Evolutionary conservation across 1,284 basidiomycete species (phyloP), one percentile per base, ranked within the genome.

Genomic region (Trametes polyzona): DNA sequence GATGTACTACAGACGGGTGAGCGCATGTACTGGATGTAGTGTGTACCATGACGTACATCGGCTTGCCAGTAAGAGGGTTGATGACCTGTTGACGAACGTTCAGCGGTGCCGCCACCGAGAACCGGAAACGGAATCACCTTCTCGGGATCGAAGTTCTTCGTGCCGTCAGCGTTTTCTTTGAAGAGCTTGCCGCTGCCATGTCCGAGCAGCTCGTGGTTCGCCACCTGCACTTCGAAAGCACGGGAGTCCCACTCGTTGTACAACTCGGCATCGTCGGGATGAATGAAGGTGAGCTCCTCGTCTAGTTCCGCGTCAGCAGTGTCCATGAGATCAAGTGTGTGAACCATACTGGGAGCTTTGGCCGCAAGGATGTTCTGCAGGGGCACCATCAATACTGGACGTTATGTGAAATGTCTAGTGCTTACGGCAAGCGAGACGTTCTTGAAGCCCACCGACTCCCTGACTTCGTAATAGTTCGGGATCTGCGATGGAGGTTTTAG

Each of bases 321-420:
- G 21, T 26, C 9, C 12, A 27, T n/a, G 12, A 14, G 7, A 11
- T 17, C 43, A 9, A 42, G 32, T 12, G 27, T 21, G 48, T 26
- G 17, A 24, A 36, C 52, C 82, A 69, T 70, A 87, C 89, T 84
- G 0, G 90, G 88, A n/a, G 88, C 84, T 73, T 93, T 93, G 9
- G 92, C 92, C 6, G 90, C 83, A 29, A 93, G 80, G 58, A 94
- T 87, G 70, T 93, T 93, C 82, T 89, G n/a, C n/a, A n/a, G n/a
- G n/a, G n/a, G n/a, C n/a, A n/a, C n/a, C n/a, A n/a, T n/a, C n/a
- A n/a, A n/a, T n/a, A n/a, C n/a, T n/a, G n/a, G n/a, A 46, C 37
- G 35, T 52, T 41, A 16, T 17, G 0, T 12, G 39, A 43, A 39
- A 30, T 11, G 44, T 12, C n/a, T 19, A 51, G 2, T 1, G 68